These are phyloP conservation scores for Urochloa ruziziensis DNA, from an alignment of 176 grass and related monocot species.

Conservation along the genomic window DNA sequence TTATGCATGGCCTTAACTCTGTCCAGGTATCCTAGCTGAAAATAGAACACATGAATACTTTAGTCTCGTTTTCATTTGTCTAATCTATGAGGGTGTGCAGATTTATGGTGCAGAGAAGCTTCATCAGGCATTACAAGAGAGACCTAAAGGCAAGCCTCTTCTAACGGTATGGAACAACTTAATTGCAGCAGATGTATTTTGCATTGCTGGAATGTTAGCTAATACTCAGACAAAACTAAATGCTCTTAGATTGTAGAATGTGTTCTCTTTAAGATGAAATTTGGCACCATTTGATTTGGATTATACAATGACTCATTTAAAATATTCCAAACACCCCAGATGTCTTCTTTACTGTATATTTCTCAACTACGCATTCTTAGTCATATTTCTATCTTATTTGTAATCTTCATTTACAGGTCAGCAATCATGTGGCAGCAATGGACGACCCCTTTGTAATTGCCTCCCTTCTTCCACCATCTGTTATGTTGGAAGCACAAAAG, in stretches of 20 bases:
- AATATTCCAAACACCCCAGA: background rate
- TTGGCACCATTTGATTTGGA: background rate
- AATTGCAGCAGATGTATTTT: background rate
- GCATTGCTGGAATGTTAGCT: background rate
- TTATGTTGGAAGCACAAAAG: conserved; percentile 72
- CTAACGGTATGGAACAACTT: conserved; percentile 51
- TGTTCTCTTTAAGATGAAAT: background rate
- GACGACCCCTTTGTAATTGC: conserved; percentile 94
- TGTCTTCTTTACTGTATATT: background rate
- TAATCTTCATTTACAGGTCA: conserved; percentile 61
- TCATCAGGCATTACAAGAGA: conserved; percentile 66
- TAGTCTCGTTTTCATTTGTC: background rate
- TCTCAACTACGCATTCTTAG: background rate
- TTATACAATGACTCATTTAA: background rate
- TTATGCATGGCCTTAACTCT: conserved; percentile 93
- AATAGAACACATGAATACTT: background rate
- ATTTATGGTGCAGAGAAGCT: conserved; percentile 94
- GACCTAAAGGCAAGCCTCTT: conserved; percentile 73
- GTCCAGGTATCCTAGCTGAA: conserved; percentile 66
- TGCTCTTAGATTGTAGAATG: background rate
- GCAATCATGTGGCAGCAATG: conserved; percentile 94
- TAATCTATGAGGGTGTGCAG: conserved; percentile 47
- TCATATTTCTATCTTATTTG: background rate
- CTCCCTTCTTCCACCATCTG: conserved; percentile 74
- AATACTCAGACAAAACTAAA: background rate